Base-by-base conservation (phyloP, 2,329 filamentous ascomycete genomes). In the Thielaviopsis ethacetica region DNA sequence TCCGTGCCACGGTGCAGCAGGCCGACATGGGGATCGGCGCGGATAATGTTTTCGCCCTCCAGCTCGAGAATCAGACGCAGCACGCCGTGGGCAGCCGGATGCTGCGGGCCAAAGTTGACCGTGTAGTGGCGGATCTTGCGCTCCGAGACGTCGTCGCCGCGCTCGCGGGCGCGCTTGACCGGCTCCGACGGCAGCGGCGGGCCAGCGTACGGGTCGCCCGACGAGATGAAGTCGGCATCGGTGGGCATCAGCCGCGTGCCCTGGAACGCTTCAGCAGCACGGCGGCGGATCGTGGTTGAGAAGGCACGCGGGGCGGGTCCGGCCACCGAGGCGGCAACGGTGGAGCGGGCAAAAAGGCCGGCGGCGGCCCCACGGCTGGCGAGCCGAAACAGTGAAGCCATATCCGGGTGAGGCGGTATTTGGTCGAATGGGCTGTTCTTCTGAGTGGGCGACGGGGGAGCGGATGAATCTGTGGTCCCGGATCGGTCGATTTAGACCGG, bases 91-190 rank as follows among this genome's bases (percentile, higher is more conserved):
- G 93, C 94, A 64, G 93, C 93, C 47, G 93, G 93, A 78, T 98
- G 93, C 79, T 98, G 93, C 64, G 93, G 93, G 59, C 93, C 93
- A 68, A 98, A 98, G 79, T 98, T 98, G 77, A 98, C 91, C 6
- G 93, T 98, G 76, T 98, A 98, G 76, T 98, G 93, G 65, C 93
- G 84, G 71, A 98, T 86, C 80, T 96, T 97, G 72, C 91, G 85
- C 73, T 75, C 71, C 63, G 70, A 71, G 63, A 80, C 70, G 60
- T 72, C 74, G 66, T 73, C 75, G 64, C 79, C 75, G 65, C 70
- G 69, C 63, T 71, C 60, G 6, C 51, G 30, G 44, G 38, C n/a
- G 68, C 67, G 75, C 73, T 66, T 78, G 73, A 64, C 73, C 69
- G 63, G 67, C 65, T 62, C 72, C 71, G 59, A 72, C 69, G 53